Evolutionary conservation across 441 rosid species (phyloP).

Genomic region (Populus tomentosa): DNA sequence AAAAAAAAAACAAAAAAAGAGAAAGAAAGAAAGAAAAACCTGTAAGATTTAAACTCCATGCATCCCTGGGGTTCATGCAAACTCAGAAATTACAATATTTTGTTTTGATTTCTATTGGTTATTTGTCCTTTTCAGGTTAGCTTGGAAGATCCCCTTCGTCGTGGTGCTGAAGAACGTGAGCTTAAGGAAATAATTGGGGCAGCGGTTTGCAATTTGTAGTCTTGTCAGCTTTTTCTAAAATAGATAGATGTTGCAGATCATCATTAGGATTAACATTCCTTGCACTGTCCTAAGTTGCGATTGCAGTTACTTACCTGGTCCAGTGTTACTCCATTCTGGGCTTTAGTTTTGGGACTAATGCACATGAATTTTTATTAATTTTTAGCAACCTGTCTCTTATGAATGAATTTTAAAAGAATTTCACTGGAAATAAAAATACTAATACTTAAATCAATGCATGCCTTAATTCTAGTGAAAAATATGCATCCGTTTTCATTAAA

Average conservation of each 20-base stretch:
- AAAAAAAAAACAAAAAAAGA: too few relatives aligned
- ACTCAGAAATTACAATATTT: background rate
- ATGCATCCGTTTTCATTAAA: too few relatives aligned
- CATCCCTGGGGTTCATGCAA: background rate
- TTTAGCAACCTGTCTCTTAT: too few relatives aligned
- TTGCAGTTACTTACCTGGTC: too few relatives aligned
- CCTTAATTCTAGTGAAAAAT: too few relatives aligned
- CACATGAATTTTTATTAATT: too few relatives aligned
- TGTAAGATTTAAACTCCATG: background rate
- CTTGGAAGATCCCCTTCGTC: conserved; percentile 84
- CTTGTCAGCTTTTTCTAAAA: background rate
- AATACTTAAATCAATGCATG: too few relatives aligned
- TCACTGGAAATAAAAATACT: too few relatives aligned
- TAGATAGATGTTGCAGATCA: background rate
- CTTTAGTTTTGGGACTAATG: too few relatives aligned
- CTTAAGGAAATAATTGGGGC: conserved; percentile 74
- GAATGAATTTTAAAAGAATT: too few relatives aligned
- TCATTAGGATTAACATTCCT: background rate
- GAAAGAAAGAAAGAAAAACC: background rate
- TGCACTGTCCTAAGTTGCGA: too few relatives aligned
- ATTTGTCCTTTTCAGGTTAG: conserved; percentile 56
- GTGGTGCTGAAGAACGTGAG: conserved; percentile 58
- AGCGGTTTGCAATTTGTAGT: conserved; percentile 53
- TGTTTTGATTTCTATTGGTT: background rate
- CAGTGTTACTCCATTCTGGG: too few relatives aligned